Percentiles rank a stretch among this genome's conserved stretches.
Conservation (phyloP, 2,329 filamentous ascomycete species). For the Botrytis sinoallii region DNA sequence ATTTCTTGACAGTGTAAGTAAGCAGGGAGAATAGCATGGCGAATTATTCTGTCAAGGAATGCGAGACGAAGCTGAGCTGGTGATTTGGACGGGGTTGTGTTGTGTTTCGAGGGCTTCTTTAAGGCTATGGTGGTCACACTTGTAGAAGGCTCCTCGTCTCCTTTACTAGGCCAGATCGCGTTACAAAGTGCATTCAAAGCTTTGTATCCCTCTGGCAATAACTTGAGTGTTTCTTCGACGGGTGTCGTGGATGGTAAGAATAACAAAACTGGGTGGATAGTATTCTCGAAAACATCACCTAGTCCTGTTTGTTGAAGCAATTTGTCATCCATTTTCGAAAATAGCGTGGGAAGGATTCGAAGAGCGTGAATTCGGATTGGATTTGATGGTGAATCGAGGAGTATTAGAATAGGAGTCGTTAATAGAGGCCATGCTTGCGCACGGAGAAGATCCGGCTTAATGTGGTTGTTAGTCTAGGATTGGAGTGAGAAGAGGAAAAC, state of each 20-base stretch:
- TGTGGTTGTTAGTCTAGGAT: neutral
- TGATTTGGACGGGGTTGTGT: neutral
- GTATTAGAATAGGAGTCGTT: conserved; percentile 65
- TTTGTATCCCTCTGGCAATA: conserved; percentile 65
- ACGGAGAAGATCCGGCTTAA: conserved; percentile 1
- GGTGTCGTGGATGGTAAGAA: conserved; percentile 76
- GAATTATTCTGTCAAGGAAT: conserved; percentile 53
- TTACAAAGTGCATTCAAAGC: conserved; percentile 58
- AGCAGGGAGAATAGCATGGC: conserved; percentile 54
- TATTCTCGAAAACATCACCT: conserved; percentile 64
- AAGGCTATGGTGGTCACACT: neutral
- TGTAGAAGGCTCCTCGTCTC: conserved; percentile 21
- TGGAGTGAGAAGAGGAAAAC: conserved; percentile 28
- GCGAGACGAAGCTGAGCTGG: conserved; percentile 31
- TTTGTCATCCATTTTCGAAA: conserved; percentile 50
- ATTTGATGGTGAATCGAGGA: conserved; percentile 61
- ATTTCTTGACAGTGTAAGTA: conserved; percentile 59
- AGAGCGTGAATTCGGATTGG: conserved; percentile 52
- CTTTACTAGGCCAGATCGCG: conserved; percentile 24
- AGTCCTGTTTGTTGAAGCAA: conserved; percentile 63
- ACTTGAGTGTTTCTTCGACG: conserved; percentile 61
- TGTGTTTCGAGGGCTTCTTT: neutral
- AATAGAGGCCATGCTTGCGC: conserved; percentile 63
- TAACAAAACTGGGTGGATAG: conserved; percentile 68
- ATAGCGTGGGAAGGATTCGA: conserved; percentile 50